These are phyloP conservation scores for Saccharomycopsis javanensis DNA, from an alignment of 805 yeast genomes.

Conservation along the genomic window DNA sequence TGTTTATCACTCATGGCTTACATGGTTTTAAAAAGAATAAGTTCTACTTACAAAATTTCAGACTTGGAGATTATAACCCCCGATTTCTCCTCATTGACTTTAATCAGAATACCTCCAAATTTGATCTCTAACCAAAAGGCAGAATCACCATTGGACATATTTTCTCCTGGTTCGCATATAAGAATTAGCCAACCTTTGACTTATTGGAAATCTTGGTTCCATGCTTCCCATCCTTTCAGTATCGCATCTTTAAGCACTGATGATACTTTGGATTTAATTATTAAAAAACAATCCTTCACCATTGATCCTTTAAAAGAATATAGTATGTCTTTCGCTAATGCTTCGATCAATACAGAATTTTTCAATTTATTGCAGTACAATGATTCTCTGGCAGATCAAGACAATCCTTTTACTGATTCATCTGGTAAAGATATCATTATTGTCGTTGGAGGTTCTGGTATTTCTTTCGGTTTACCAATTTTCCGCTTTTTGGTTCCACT, in stretches of 20 bases:
- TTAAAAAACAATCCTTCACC: constrained; percentile 32
- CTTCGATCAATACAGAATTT: neutral
- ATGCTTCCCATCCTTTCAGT: constrained; percentile 63
- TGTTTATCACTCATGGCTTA: constrained; percentile 27
- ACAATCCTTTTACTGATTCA: constrained; percentile 27
- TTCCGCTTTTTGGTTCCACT: constrained; percentile 6
- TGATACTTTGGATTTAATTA: constrained; percentile 33
- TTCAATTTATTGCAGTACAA: neutral
- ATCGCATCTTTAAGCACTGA: constrained; percentile 39
- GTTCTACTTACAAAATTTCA: neutral
- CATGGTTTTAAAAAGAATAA: constrained; percentile 29
- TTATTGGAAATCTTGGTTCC: constrained; percentile 36
- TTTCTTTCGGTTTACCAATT: constrained; percentile 49
- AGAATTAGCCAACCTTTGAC: constrained; percentile 34
- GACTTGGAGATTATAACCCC: neutral
- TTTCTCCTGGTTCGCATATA: constrained; percentile 47
- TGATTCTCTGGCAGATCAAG: constrained; percentile 28
- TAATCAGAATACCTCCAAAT: constrained; percentile 3
- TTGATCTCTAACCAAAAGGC: neutral
- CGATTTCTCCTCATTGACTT: neutral
- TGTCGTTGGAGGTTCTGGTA: constrained; percentile 67
- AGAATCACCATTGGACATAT: constrained; percentile 21
- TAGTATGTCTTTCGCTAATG: constrained; percentile 17
- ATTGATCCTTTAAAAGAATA: constrained; percentile 14
- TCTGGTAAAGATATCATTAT: constrained; percentile 30